Evolutionary conservation across 1,284 basidiomycete species (phyloP), one percentile per base, ranked within the genome.

Genomic region (Melampsora larici-populina): DNA sequence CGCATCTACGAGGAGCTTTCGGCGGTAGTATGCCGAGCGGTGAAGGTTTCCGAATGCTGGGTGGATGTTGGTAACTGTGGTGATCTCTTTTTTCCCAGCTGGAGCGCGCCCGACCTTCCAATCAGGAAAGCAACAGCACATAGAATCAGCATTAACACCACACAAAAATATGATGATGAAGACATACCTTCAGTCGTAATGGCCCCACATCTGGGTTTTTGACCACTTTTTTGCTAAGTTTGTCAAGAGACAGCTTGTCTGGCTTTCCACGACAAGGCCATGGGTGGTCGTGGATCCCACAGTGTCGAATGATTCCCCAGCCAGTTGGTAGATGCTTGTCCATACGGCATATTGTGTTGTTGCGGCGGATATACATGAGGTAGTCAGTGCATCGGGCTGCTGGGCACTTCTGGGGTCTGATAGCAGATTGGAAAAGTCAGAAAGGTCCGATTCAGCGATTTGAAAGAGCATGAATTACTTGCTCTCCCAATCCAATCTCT

Each of bases 231-330:
- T 33, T 31, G n/a, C 60, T 17, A 17, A 70, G 17, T 2, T 2
- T 31, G 1, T 55, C 46, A 13, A 58, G 51, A 1, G 68, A 13
- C 15, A 70, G 24, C 7, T 13, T 13, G 26, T 70, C 49, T n/a
- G 68, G 68, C 51, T 70, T 70, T 11, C 55, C 55, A 1, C 26
- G 13, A 1, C 40, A 17, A 11, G 68, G 68, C 49, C 68, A 70
- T 18, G 11, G n/a, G 48, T 70, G 68, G 2, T 70, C 15, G 49
- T 70, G 68, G 1, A 40, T 13, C 1, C 68, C 68, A 1, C 9
- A 13, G 33, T 70, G 68, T 15, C 68, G 29, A 11, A 70, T 49
- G 51, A 58, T 33, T 3, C 26, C 68, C 68, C 68, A 70, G 6
- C 26, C 9, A 13, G 26, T 70, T 1, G 40, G 2, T 2, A 26